These are phyloP conservation scores for Desmodesmus armatus DNA, from an alignment of 139 green algal species.

Conservation along the genomic window DNA sequence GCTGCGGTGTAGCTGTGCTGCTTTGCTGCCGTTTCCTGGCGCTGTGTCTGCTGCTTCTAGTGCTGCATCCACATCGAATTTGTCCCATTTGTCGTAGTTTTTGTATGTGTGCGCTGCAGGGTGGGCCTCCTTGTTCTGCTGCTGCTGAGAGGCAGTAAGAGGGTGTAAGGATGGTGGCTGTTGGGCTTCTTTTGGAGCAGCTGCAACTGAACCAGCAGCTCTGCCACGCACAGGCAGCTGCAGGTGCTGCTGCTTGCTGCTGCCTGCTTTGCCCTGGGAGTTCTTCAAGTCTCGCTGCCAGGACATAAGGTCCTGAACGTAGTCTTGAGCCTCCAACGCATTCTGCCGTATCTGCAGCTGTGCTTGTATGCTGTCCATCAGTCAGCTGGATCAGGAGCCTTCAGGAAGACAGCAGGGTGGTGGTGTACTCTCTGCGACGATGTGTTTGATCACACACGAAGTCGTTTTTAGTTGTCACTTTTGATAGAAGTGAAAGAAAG, in stretches of 20 bases:
- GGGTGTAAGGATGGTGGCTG: no score
- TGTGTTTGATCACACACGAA: no score
- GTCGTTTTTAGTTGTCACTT: no score
- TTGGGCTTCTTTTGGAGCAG: conserved; percentile 49
- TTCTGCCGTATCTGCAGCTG: conserved; percentile 72
- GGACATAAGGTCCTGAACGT: conserved; percentile 71
- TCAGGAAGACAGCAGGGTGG: no score
- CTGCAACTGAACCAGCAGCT: conserved; percentile 29
- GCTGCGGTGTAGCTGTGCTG: neutral
- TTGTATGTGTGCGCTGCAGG: conserved; percentile 78
- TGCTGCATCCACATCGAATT: conserved; percentile 75
- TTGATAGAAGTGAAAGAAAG: no score
- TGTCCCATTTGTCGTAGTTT: conserved; percentile 77
- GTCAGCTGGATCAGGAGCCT: no score
- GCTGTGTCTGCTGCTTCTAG: neutral
- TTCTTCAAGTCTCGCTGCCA: conserved; percentile 66
- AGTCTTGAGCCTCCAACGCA: conserved; percentile 72
- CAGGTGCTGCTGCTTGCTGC: neutral
- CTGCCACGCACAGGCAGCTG: conserved; percentile 42
- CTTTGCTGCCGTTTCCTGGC: neutral
- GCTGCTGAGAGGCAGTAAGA: conserved; percentile 7
- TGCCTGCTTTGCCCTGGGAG: neutral
- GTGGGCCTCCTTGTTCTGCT: neutral
- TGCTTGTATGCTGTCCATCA: conserved; percentile 61
- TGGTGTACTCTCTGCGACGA: no score